Conservation (phyloP, 108 stramenopile species). For the Pseudonitzschia multistriata region DNA sequence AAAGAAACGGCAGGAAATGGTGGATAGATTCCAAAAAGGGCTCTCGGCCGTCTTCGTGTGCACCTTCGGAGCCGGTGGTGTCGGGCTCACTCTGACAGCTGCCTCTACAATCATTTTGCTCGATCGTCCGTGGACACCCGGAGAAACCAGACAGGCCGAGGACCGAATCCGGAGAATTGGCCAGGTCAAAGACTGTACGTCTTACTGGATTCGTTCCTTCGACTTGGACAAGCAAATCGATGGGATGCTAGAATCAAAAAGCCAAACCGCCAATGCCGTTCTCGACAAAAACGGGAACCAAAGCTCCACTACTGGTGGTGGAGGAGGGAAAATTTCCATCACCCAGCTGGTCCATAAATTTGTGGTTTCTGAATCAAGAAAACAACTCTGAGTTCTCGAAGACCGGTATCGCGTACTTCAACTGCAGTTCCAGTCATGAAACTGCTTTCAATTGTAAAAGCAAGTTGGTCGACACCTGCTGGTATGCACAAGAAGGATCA, state of each 20-base stretch:
- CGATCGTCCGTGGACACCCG: constrained; percentile 89
- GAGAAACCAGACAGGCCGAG: constrained; percentile 54
- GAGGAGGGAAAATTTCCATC: background rate
- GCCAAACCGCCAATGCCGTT: constrained; percentile 53
- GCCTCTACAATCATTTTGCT: constrained; percentile 77
- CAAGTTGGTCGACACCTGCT: no score
- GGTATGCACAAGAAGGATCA: no score
- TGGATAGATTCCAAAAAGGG: constrained; percentile 78
- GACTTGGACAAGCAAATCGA: constrained; percentile 78
- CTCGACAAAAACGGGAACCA: constrained; percentile 24
- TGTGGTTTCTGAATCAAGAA: constrained; percentile 1
- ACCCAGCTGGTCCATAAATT: constrained; percentile 3
- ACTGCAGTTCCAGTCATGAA: no score
- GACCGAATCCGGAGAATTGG: constrained; percentile 86
- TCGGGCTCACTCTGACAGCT: constrained; percentile 81
- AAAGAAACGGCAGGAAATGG: constrained; percentile 68
- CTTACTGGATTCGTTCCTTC: constrained; percentile 70
- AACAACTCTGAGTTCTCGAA: background rate
- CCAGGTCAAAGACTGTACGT: constrained; percentile 56
- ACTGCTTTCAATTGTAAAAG: no score
- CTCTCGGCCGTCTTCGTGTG: constrained; percentile 72
- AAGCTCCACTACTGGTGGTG: background rate
- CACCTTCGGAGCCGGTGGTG: constrained; percentile 86
- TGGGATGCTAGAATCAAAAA: constrained; percentile 59
- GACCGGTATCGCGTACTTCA: no score